A percentile compares a stretch with the other conserved stretches of the same genome.
Evolutionary conservation across 495 filamentous ascomycete species (phyloP).

Genomic region (Sordaria brevicollis): DNA sequence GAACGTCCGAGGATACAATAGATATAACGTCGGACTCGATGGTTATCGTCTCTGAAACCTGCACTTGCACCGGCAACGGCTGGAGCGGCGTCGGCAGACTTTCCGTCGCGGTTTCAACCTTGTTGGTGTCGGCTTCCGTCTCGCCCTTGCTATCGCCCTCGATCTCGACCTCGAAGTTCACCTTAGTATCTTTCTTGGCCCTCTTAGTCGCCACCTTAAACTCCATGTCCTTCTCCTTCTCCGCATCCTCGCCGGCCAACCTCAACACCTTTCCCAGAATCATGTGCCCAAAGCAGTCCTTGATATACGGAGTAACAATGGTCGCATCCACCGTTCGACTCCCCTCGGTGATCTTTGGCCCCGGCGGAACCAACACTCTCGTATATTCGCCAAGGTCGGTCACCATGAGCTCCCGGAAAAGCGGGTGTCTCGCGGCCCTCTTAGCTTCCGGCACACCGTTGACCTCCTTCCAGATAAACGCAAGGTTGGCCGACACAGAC

Average conservation of each 20-base stretch:
- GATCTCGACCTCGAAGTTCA: not conserved
- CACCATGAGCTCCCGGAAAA: constrained; percentile 35
- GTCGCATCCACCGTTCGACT: constrained; percentile 28
- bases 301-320: constrained; percentile 57
- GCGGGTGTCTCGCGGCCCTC: constrained; percentile 19
- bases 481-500: constrained; percentile 41
- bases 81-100: not conserved
- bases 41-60: not conserved
- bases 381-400: constrained; percentile 5
- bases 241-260: constrained; percentile 3
- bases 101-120: not conserved
- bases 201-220: not conserved
- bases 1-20: not conserved
- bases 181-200: not conserved
- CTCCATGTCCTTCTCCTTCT: not conserved
- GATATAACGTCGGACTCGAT: not conserved
- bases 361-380: constrained; percentile 8
- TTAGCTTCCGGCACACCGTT: constrained; percentile 22
- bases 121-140: not conserved
- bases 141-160: not conserved
- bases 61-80: not conserved
- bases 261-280: constrained; percentile 43
- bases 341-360: not conserved
- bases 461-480: constrained; percentile 55
- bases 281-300: constrained; percentile 52